Conservation (phyloP, 177 flowering plant species). For the Vitis hybrid region DNA sequence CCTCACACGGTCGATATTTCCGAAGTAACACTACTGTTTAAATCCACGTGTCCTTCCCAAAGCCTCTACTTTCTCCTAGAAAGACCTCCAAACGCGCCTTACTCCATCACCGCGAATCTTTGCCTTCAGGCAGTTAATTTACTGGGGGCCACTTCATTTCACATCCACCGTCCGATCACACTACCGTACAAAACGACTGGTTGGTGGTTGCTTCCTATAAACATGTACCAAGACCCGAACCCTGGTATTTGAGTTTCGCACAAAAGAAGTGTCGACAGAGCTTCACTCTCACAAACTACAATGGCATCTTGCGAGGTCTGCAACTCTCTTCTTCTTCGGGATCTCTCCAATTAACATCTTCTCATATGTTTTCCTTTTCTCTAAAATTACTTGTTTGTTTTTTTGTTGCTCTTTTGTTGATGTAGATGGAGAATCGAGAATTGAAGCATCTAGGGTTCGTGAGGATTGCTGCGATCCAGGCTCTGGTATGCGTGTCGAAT, state of each 20-base stretch:
- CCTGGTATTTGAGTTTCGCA: no score
- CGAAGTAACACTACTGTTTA: background rate
- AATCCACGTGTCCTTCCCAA: constrained; percentile 25
- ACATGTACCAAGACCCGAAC: no score
- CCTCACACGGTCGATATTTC: no score
- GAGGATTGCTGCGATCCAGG: constrained; percentile 40
- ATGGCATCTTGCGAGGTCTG: background rate
- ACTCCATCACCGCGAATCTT: background rate
- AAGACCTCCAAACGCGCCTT: constrained; percentile 5
- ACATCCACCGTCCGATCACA: background rate
- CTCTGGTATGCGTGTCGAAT: constrained; percentile 33
- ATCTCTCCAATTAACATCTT: background rate
- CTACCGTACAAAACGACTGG: no score
- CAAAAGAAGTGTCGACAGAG: no score
- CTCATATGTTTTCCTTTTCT: background rate
- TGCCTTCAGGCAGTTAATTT: no score
- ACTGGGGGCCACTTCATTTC: background rate
- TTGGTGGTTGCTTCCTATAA: no score
- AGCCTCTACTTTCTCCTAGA: constrained; percentile 12
- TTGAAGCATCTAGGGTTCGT: constrained; percentile 66
- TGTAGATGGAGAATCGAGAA: constrained; percentile 19
- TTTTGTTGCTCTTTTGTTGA: constrained; percentile 3
- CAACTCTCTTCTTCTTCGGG: background rate
- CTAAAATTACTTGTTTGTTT: background rate
- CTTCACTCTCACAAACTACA: no score